Percentiles rank a stretch among this genome's conserved stretches.
Conservation (phyloP, 2,329 filamentous ascomycete genomes). For the Calonectria montana region DNA sequence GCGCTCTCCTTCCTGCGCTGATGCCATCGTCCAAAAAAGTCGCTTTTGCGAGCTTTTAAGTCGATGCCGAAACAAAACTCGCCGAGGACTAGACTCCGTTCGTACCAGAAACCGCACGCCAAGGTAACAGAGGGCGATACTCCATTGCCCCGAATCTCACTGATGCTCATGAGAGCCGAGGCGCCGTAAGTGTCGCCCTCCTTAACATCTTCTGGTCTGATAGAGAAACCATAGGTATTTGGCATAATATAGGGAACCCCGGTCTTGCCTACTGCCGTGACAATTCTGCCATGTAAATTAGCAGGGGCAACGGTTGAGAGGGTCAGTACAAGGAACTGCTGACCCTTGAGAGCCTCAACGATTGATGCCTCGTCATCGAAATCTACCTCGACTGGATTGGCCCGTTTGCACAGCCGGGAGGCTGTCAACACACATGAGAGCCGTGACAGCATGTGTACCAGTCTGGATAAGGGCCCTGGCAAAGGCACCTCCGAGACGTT, state of each 20-base stretch:
- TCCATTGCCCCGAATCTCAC: slow-evolving; percentile 53
- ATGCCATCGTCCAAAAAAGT: slow-evolving; percentile 67
- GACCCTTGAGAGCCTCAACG: slow-evolving; percentile 60
- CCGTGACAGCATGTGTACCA: slow-evolving; percentile 63
- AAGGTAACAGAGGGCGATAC: slow-evolving; percentile 57
- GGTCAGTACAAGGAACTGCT: slow-evolving; percentile 68
- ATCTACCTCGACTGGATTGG: slow-evolving; percentile 55
- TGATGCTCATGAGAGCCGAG: slow-evolving; percentile 39
- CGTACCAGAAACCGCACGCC: slow-evolving; percentile 68
- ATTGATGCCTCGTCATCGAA: slow-evolving; percentile 58
- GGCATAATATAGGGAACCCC: slow-evolving; percentile 67
- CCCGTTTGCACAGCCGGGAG: slow-evolving; percentile 55
- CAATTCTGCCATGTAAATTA: slow-evolving; percentile 60
- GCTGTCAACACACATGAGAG: slow-evolving; percentile 59
- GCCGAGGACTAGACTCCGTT: slow-evolving; percentile 59
- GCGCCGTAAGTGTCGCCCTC: slow-evolving; percentile 51
- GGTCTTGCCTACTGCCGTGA: slow-evolving; percentile 65
- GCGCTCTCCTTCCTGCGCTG: slow-evolving; percentile 62
- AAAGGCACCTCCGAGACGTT: slow-evolving; percentile 55
- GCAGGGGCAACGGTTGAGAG: slow-evolving; percentile 55
- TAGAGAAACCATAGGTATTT: slow-evolving; percentile 52
- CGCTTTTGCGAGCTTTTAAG: slow-evolving; percentile 52
- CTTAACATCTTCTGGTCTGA: slow-evolving; percentile 51
- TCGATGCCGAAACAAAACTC: slow-evolving; percentile 60
- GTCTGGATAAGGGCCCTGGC: slow-evolving; percentile 54